Evolutionary conservation across 805 yeast genomes (phyloP).

Genomic region (Maudiozyma serrabonitensis): DNA sequence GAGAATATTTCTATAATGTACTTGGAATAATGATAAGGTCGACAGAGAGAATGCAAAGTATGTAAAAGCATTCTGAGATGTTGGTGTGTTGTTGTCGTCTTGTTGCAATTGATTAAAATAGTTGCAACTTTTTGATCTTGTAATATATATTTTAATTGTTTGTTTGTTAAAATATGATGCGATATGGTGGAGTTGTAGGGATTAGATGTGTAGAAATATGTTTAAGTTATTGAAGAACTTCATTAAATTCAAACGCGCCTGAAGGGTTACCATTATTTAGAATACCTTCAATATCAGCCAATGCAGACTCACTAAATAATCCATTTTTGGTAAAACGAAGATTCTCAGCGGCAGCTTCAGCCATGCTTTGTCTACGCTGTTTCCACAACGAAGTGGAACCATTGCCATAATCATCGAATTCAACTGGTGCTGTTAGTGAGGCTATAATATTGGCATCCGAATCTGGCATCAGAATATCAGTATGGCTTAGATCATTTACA

Average conservation of each 20-base stretch:
- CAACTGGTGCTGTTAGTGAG: conserved; percentile 28
- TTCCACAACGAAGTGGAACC: conserved; percentile 30
- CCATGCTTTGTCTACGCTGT: conserved; percentile 58
- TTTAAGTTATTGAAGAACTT: conserved; percentile 16
- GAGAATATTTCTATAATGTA: background rate
- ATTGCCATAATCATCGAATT: conserved; percentile 12
- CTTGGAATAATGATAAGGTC: background rate
- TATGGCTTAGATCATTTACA: conserved; percentile 4
- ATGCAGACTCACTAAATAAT: conserved; percentile 61
- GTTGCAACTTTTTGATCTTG: too few relatives aligned
- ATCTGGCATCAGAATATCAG: conserved; percentile 7
- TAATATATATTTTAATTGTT: too few relatives aligned
- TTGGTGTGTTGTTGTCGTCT: background rate
- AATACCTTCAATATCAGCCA: conserved; percentile 64
- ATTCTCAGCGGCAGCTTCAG: conserved; percentile 70
- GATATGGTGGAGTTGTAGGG: too few relatives aligned
- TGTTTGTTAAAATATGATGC: too few relatives aligned
- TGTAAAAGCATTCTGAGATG: too few relatives aligned
- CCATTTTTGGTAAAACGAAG: conserved; percentile 67
- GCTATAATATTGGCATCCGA: conserved; percentile 27
- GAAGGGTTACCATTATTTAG: conserved; percentile 14
- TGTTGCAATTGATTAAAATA: background rate
- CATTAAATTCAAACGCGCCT: conserved; percentile 19
- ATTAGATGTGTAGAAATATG: background rate
- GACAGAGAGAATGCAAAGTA: too few relatives aligned